phyloP scores from a whole-genome alignment of 768 basidiomycete species.

The Suillus tomentosus region DNA sequence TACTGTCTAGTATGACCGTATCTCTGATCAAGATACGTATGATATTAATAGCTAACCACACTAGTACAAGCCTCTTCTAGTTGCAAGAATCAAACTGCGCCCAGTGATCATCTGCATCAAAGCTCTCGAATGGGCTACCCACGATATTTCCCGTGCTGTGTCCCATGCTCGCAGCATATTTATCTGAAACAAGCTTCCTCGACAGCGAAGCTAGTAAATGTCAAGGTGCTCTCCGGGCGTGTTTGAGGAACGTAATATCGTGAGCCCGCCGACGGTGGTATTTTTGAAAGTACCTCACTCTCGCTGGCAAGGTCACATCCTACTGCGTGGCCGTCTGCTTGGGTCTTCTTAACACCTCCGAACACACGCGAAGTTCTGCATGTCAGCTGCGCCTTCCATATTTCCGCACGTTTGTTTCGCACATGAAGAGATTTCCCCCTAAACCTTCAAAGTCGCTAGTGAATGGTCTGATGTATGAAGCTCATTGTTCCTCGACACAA shows the following conservation, averaged over 20 bases:
- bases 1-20: not conserved
- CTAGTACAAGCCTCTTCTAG: not conserved
- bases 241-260: not conserved
- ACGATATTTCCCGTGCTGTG: not conserved
- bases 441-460: not conserved
- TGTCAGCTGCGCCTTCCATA: not conserved
- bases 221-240: not conserved
- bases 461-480: not conserved
- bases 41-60: conserved; percentile 1
- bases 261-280: not conserved
- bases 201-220: not conserved
- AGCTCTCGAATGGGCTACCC: not conserved
- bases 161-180: not conserved
- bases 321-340: not conserved
- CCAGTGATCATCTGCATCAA: not conserved
- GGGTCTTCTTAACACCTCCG: conserved; percentile 5
- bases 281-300: not conserved
- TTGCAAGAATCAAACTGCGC: not conserved
- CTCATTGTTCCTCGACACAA: not conserved
- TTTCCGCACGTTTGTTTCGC: not conserved
- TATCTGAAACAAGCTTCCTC: not conserved
- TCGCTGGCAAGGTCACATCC: not conserved
- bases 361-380: not conserved
- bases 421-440: not conserved
- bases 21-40: not conserved